Percentiles rank a stretch among this genome's conserved stretches.
phyloP scores from a whole-genome alignment of 495 filamentous ascomycete species.

The Penicillium longicatenatum region DNA sequence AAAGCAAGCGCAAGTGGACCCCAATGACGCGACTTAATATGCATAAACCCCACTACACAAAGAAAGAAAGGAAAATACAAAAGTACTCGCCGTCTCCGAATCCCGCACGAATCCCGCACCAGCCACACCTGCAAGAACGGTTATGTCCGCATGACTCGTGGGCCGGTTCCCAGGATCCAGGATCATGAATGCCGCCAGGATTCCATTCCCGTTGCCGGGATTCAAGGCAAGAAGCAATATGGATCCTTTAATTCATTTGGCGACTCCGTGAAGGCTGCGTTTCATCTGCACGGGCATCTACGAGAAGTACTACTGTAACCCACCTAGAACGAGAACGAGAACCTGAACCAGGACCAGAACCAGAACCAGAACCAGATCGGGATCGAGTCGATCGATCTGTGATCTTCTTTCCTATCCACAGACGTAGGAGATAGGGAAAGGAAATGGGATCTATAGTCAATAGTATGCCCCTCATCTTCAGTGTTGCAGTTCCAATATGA shows the following conservation, averaged over 20 bases:
- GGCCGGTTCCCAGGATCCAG: not conserved
- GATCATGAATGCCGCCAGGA: not conserved
- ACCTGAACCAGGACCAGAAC: no score
- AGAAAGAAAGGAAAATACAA: not conserved
- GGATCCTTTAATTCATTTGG: not conserved
- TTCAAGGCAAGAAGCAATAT: not conserved
- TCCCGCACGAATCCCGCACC: not conserved
- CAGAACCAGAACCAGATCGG: not conserved
- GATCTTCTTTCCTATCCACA: not conserved
- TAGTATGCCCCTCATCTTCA: not conserved
- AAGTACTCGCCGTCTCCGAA: constrained; percentile 1
- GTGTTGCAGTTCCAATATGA: not conserved
- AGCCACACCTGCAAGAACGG: not conserved
- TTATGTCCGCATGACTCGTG: not conserved
- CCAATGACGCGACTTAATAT: not conserved
- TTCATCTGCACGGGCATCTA: not conserved
- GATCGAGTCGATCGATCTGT: constrained; percentile 1
- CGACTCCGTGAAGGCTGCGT: not conserved
- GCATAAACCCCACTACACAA: not conserved
- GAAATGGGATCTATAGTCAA: not conserved
- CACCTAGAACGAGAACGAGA: not conserved
- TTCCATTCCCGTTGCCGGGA: not conserved
- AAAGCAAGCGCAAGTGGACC: not conserved
- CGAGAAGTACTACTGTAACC: not conserved
- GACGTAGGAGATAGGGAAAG: not conserved